phyloP scores from a whole-genome alignment of 2,329 filamentous ascomycete species.

The Nemania sp. region DNA sequence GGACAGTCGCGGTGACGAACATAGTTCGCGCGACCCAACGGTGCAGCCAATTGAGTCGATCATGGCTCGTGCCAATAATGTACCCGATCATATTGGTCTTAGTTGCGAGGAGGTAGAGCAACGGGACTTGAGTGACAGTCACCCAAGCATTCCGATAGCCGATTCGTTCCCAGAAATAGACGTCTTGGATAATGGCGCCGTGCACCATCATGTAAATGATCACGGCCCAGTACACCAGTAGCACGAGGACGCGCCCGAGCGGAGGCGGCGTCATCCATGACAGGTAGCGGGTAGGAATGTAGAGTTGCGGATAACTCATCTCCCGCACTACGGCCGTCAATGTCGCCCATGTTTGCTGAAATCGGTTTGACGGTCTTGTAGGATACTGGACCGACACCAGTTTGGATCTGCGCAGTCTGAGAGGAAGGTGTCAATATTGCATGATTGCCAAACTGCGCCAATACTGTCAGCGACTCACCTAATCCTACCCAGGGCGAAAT shows the following conservation, averaged over 20 bases:
- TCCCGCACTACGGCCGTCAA: constrained; percentile 61
- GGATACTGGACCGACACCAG: constrained; percentile 51
- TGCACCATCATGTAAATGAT: constrained; percentile 60
- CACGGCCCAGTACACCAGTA: constrained; percentile 62
- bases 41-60: constrained; percentile 73
- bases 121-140: constrained; percentile 64
- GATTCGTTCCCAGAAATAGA: constrained; percentile 65
- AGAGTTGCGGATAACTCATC: constrained; percentile 57
- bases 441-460: background rate
- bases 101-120: constrained; percentile 64
- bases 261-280: constrained; percentile 63
- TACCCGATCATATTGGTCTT: constrained; percentile 63
- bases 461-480: constrained; percentile 42
- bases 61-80: constrained; percentile 66
- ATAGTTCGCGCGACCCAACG: constrained; percentile 72
- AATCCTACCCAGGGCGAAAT: constrained; percentile 46
- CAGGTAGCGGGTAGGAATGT: constrained; percentile 49
- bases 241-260: constrained; percentile 56
- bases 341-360: constrained; percentile 60
- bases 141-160: constrained; percentile 71
- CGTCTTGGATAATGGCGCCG: constrained; percentile 53
- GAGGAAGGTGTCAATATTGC: constrained; percentile 1
- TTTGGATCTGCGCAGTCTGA: constrained; percentile 52
- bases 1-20: constrained; percentile 68
- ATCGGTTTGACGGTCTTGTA: constrained; percentile 52